Conservation (phyloP, 2,329 filamentous ascomycete genomes). For the Alternaria dauci region DNA sequence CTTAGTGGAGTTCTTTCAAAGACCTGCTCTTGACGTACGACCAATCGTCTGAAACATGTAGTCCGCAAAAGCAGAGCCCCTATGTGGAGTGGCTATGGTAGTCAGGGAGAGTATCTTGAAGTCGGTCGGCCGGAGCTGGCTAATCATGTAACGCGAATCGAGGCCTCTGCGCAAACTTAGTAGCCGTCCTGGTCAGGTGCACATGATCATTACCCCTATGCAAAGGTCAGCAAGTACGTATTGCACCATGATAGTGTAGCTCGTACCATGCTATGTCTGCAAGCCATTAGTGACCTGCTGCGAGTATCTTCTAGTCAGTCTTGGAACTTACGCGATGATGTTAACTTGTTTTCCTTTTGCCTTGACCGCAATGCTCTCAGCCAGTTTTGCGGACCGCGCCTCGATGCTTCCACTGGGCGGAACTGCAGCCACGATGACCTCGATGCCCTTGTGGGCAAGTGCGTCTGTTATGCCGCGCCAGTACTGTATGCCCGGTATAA, state of each 20-base stretch:
- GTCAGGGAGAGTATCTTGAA: constrained; percentile 79
- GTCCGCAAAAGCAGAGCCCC: constrained; percentile 69
- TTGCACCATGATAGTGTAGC: background rate
- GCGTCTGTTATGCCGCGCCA: constrained; percentile 71
- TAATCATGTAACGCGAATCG: constrained; percentile 71
- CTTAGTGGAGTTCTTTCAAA: constrained; percentile 20
- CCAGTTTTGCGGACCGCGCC: constrained; percentile 62
- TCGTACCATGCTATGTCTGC: constrained; percentile 64
- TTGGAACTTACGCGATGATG: constrained; percentile 65
- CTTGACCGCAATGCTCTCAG: constrained; percentile 61
- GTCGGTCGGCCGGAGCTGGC: constrained; percentile 63
- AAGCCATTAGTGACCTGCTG: constrained; percentile 21
- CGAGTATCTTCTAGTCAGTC: background rate
- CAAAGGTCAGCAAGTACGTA: constrained; percentile 26
- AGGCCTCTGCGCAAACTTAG: constrained; percentile 60
- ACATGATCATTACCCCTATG: constrained; percentile 47
- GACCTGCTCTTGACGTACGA: constrained; percentile 52
- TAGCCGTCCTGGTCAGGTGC: background rate
- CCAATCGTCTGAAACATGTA: constrained; percentile 67
- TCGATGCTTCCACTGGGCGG: constrained; percentile 68
- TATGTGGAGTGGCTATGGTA: constrained; percentile 69
- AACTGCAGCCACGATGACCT: constrained; percentile 69
- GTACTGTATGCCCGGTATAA: constrained; percentile 67
- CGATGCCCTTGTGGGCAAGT: constrained; percentile 62
- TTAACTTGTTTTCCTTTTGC: constrained; percentile 68